Percentiles rank a stretch among this genome's conserved stretches.
Evolutionary conservation across 495 filamentous ascomycete species (phyloP).

Genomic region (Lepraria neglecta): DNA sequence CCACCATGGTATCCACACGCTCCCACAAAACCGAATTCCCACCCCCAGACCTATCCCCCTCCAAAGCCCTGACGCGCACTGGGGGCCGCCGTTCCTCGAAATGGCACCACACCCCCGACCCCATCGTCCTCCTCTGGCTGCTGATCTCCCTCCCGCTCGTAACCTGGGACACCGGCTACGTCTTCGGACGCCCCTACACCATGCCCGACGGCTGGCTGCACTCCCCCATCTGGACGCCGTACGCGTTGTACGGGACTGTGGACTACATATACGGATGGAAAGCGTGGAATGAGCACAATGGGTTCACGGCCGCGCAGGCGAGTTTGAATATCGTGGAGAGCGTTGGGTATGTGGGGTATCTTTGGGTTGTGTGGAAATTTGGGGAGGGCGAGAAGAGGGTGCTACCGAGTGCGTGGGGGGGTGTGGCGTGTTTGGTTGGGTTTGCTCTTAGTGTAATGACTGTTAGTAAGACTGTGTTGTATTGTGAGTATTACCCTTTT

Average conservation of each 20-base stretch:
- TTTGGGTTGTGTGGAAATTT: conserved; percentile 52
- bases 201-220: conserved; percentile 77
- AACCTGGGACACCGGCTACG: conserved; percentile 76
- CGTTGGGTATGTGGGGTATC: conserved; percentile 61
- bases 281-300: conserved; percentile 62
- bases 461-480: conserved; percentile 78
- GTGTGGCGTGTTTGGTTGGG: conserved; percentile 56
- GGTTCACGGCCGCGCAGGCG: conserved; percentile 75
- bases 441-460: conserved; percentile 73
- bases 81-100: conserved; percentile 9
- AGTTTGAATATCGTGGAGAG: conserved; percentile 69
- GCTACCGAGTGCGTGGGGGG: conserved; percentile 34
- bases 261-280: conserved; percentile 84
- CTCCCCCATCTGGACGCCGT: conserved; percentile 69
- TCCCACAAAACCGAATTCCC: conserved; percentile 45
- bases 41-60: conserved; percentile 27
- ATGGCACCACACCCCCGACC: conserved; percentile 65
- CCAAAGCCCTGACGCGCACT: conserved; percentile 23
- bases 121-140: conserved; percentile 66
- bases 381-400: conserved; percentile 34
- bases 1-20: conserved; percentile 48
- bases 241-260: conserved; percentile 72
- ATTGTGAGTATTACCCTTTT: conserved; percentile 52
- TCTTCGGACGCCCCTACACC: conserved; percentile 71
- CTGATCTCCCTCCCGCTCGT: conserved; percentile 71